Conservation (phyloP, 768 basidiomycete species). For the Flagelloscypha sp. region DNA sequence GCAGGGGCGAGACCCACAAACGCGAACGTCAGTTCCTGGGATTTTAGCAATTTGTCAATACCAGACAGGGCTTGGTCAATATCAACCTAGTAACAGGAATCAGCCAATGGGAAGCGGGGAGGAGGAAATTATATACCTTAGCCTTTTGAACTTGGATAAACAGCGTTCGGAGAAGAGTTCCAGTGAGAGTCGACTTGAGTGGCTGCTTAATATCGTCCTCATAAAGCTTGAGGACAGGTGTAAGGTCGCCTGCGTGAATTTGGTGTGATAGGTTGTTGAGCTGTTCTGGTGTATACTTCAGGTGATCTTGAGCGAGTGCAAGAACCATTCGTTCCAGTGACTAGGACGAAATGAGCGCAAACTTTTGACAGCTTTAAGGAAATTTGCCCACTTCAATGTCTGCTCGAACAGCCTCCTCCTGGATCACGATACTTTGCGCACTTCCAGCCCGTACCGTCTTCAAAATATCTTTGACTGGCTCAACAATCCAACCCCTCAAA, state of each 20-base stretch:
- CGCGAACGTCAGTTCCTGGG: conserved; percentile 92
- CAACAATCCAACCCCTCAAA: conserved; percentile 74
- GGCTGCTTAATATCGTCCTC: conserved; percentile 91
- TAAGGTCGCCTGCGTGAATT: conserved; percentile 75
- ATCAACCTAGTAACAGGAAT: conserved; percentile 59
- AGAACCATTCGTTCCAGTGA: conserved; percentile 91
- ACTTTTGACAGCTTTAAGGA: background rate
- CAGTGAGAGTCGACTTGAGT: conserved; percentile 68
- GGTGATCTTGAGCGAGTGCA: conserved; percentile 73
- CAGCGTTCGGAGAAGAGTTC: conserved; percentile 73
- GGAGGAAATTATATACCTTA: conserved; percentile 43
- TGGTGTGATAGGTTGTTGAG: conserved; percentile 57
- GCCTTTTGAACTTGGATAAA: conserved; percentile 95
- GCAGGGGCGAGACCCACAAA: conserved; percentile 95
- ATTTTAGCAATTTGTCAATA: conserved; percentile 89
- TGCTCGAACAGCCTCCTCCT: conserved; percentile 72
- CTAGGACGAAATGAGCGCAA: conserved; percentile 26
- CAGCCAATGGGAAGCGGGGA: conserved; percentile 1
- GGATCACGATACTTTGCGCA: conserved; percentile 67
- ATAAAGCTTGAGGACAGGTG: conserved; percentile 78
- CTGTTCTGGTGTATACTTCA: conserved; percentile 55
- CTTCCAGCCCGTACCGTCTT: conserved; percentile 79
- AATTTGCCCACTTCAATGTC: conserved; percentile 62
- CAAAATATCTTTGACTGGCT: conserved; percentile 75
- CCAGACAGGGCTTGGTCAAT: conserved; percentile 84